These are phyloP conservation scores for Cucurbitaria berberidis DNA, from an alignment of 2,329 filamentous ascomycete genomes.

Conservation along the genomic window DNA sequence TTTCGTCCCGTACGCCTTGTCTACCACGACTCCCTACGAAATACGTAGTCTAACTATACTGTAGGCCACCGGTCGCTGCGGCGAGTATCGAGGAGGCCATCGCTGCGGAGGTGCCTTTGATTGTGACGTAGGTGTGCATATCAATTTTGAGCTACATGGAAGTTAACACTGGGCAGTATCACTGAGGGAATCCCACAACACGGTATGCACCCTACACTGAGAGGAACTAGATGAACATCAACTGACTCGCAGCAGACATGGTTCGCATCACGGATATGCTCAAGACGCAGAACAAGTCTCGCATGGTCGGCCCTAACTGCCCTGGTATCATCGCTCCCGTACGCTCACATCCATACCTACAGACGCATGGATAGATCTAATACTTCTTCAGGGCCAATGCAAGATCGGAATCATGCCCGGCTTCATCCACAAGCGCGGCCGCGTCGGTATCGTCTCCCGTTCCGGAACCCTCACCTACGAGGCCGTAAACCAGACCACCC, in stretches of 20 bases:
- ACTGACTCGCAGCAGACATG: slow-evolving; percentile 72
- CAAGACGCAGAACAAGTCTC: slow-evolving; percentile 96
- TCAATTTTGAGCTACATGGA: slow-evolving; percentile 12
- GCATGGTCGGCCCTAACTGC: slow-evolving; percentile 96
- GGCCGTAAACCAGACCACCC: slow-evolving; percentile 99
- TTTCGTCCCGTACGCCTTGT: slow-evolving; percentile 80
- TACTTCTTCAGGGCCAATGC: slow-evolving; percentile 76
- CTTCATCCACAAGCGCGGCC: slow-evolving; percentile 99
- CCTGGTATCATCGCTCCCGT: slow-evolving; percentile 90
- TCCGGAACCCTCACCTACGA: slow-evolving; percentile 99
- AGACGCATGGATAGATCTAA: slow-evolving; percentile 19
- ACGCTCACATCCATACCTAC: slow-evolving; percentile 29
- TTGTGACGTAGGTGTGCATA: slow-evolving; percentile 71
- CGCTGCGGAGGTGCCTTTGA: slow-evolving; percentile 87
- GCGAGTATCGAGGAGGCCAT: slow-evolving; percentile 97
- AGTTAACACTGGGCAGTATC: slow-evolving; percentile 62
- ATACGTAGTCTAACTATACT: slow-evolving; percentile 35
- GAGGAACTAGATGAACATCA: background rate
- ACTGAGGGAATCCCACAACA: slow-evolving; percentile 98
- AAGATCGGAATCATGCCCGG: slow-evolving; percentile 99
- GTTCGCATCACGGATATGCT: slow-evolving; percentile 97
- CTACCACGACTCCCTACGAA: slow-evolving; percentile 1
- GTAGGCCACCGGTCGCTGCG: slow-evolving; percentile 85
- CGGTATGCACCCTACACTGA: slow-evolving; percentile 62
- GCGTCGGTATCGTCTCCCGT: slow-evolving; percentile 97